Base-by-base conservation (phyloP, 2,329 filamentous ascomycete genomes). In the Geoglossum cookeanum region DNA sequence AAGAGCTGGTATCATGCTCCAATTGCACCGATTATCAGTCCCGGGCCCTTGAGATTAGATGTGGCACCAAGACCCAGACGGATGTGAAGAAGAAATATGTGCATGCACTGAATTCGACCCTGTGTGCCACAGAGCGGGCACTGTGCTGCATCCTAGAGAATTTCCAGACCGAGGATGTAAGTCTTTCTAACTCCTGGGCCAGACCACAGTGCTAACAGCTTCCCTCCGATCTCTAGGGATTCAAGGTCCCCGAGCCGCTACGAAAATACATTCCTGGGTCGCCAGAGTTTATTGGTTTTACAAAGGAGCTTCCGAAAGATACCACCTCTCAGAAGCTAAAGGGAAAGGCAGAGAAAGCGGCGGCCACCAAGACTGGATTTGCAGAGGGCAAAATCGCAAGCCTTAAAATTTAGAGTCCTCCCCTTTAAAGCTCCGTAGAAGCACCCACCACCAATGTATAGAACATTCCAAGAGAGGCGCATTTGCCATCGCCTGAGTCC, bases 1-100 rank as follows among this genome's bases (percentile, higher is more conserved):
- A 97, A 74, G 92, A 97, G 74, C 80, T 98, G 32, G 92, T 97
- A 55, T 94, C 87, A 22, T 95, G 90, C 78, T 94, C 88, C 60
- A 98, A 98, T 74, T 98, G 92, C 75, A 94, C 88, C 49, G 91
- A 97, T 69, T 97, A 97, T 75, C 92, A 98, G 75, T 89, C 88
- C 29, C 80, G 92, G 58, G 90, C 89, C 63, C 78, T 98, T 11
- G 91, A 97, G 70, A 94, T 98, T 64, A 81, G 92, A 59, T 95
- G 84, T 65, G 91, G 92, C 53, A 77, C 81, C 60, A 97, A 96
- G 78, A 86, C 84, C 68, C 83, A 86, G 70, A 90, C 83, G 32
- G 87, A 90, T 62, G 77, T 78, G 59, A 84, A 84, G 70, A 98
- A 97, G 79, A 84, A 88, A 63, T 98, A 96, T 68, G 90, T 94